Base-by-base conservation (phyloP, 768 basidiomycete species). In the Rhodosporidiobolus odoratus region DNA sequence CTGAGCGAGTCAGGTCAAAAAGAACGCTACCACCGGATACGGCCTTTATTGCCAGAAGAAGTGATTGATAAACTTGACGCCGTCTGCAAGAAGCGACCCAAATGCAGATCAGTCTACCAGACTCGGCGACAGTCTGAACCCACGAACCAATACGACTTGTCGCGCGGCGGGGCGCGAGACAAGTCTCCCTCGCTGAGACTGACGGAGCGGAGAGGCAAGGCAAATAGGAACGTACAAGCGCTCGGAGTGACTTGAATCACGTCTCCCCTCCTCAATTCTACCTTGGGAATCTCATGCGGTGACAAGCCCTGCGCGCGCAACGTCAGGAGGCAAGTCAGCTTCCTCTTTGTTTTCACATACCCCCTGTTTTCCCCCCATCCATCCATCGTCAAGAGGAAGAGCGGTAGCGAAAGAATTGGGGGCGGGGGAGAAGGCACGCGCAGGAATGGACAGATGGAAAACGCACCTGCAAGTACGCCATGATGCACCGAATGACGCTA, bases 261-360 rank as follows among this genome's bases (percentile, higher is more conserved):
- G 78, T 99, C 96, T 0, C 96, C 96, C 19, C 96, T 86, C 45
- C 95, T 91, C 75, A 99, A 89, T 80, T 98, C 95, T 63, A 98
- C 95, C 1, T 92, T 94, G 0, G 96, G 96, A 54, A 99, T 96
- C 79, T 99, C 96, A 35, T 89, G 89, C 0, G 95, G 92, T 9
- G 93, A 92, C 5, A 98, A 83, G 10, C 96, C 96, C 74, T 79
- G 59, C 73, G 72, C 50, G 62, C 59, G 15, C 73, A 71, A 17
- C n/a, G 9, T 21, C n/a, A 7, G 34, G 27, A 2, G n/a, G 38
- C 27, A 4, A 37, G 50, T 35, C 37, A 45, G 43, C 43, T 23
- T 23, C 43, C 43, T 45, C 43, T 45, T 45, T 23, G 43, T 13
- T n/a, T n/a, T n/a, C n/a, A n/a, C n/a, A n/a, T n/a, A n/a, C n/a